Base-by-base conservation (phyloP, 2,329 filamentous ascomycete species). In the Monilinia aucupariae region DNA sequence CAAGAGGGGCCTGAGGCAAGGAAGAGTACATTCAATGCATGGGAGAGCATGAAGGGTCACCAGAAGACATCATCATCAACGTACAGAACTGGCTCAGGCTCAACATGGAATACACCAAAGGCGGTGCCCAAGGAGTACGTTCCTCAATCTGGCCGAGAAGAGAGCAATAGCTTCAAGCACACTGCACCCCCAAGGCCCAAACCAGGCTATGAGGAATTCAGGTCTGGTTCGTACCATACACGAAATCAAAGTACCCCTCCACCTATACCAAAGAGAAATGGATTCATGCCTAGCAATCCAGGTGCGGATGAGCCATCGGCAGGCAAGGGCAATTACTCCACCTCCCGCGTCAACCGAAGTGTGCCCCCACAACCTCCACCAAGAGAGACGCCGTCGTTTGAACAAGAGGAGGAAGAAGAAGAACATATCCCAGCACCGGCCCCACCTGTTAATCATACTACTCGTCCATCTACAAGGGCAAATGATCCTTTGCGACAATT, bases 401-500 rank as follows among this genome's bases (percentile, higher is more conserved):
- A 49, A 30, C 41, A 48, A 20, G 60, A 62, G n/a, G 39, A 25
- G 9, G 53, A 56, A 17, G 53, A 56, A 17, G 34, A 55, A 49
- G 41, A 51, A 22, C 54, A 64, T 55, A 34, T 62, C 12, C 47
- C 17, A 30, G 27, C 56, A 48, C 25, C 39, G 34, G 61, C 56
- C 25, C 60, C 55, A 6, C 61, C n/a, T 2, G 52, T 62, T 8
- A 58, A 62, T 39, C 43, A 43, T 12, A 65, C 63, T 51, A 58
- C 64, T 13, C 60, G 61, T 30, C 61, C 69, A 34, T 63, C 61
- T 17, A 39, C 52, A n/a, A 63, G 34, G 34, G 25, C 5, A 8
- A 51, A 32, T 27, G 80, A 85, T 65, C 80, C 80, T 2, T 69
- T 83, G 49, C 78, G 76, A 27, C 75, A 78, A 58, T 82, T 83